Percentiles rank a stretch among this genome's conserved stretches.
These are phyloP conservation scores for Ampelomyces quisqualis DNA, from an alignment of 2,329 filamentous ascomycete species.

Conservation along the genomic window DNA sequence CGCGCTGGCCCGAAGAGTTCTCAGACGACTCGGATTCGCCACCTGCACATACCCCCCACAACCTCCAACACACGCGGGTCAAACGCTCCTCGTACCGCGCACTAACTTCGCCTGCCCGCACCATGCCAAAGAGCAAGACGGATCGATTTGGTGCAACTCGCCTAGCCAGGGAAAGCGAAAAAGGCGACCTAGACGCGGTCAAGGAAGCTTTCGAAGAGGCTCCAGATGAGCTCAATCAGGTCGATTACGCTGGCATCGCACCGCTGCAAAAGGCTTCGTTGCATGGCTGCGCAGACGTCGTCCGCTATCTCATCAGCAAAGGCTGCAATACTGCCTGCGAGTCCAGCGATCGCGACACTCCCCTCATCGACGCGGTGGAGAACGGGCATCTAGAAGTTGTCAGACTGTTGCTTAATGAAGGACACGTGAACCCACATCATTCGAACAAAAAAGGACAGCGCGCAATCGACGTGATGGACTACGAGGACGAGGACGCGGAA, in stretches of 20 bases:
- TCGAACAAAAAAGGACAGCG: slow-evolving; percentile 92
- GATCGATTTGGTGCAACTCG: slow-evolving; percentile 91
- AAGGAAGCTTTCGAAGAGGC: slow-evolving; percentile 74
- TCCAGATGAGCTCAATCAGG: slow-evolving; percentile 82
- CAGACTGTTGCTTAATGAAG: slow-evolving; percentile 76
- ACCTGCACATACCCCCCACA: slow-evolving; percentile 32
- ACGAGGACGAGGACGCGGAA: slow-evolving; percentile 73
- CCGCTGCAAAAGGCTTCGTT: slow-evolving; percentile 91
- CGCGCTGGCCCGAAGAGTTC: slow-evolving; percentile 40
- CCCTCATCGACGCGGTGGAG: slow-evolving; percentile 92
- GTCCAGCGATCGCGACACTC: slow-evolving; percentile 77
- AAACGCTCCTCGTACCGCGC: slow-evolving; percentile 63
- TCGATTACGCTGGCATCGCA: slow-evolving; percentile 95
- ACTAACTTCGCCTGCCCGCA: slow-evolving; percentile 50
- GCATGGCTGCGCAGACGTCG: slow-evolving; percentile 82
- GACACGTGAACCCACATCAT: slow-evolving; percentile 80
- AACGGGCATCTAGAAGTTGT: slow-evolving; percentile 92
- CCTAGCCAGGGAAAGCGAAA: slow-evolving; percentile 84
- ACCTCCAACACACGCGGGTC: slow-evolving; percentile 53
- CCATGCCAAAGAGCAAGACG: slow-evolving; percentile 77
- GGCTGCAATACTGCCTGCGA: slow-evolving; percentile 83
- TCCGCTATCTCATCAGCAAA: slow-evolving; percentile 79
- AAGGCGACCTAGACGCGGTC: slow-evolving; percentile 76
- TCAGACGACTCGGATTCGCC: slow-evolving; percentile 43
- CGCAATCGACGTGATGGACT: slow-evolving; percentile 78